A percentile compares a stretch with the other conserved stretches of the same genome.
These are phyloP conservation scores for Glomus cerebriforme DNA, from an alignment of 192 early-diverging fungal species.

Conservation along the genomic window DNA sequence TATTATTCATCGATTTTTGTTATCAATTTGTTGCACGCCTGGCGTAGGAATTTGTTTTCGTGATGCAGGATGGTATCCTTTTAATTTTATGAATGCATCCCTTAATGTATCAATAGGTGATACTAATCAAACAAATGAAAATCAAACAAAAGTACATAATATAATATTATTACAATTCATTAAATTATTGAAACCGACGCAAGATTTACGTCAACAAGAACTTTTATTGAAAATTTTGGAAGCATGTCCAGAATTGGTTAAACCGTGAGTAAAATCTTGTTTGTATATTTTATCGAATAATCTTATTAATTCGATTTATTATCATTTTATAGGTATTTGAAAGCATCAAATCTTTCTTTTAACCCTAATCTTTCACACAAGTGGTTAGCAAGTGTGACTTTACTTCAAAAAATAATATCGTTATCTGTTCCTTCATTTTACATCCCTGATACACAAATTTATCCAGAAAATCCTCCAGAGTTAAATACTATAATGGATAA, in stretches of 20 bases:
- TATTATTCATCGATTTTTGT: slow-evolving; percentile 69
- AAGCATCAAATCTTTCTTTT: slow-evolving; percentile 57
- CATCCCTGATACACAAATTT: slow-evolving; percentile 43
- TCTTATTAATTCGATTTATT: background rate
- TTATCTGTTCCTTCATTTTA: slow-evolving; percentile 65
- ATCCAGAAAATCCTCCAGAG: slow-evolving; percentile 57
- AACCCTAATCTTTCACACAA: slow-evolving; percentile 71
- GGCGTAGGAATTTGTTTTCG: slow-evolving; percentile 74
- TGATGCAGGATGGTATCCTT: slow-evolving; percentile 78
- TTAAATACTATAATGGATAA: slow-evolving; percentile 63
- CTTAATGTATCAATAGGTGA: background rate
- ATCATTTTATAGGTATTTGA: slow-evolving; percentile 60
- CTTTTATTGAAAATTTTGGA: slow-evolving; percentile 64
- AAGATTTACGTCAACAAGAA: slow-evolving; percentile 66
- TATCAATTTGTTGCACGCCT: slow-evolving; percentile 70
- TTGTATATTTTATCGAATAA: background rate
- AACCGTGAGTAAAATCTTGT: slow-evolving; percentile 53
- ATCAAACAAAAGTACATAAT: slow-evolving; percentile 54
- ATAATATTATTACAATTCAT: slow-evolving; percentile 59
- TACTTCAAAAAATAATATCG: slow-evolving; percentile 68
- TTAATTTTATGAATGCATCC: slow-evolving; percentile 34
- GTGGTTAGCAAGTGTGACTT: slow-evolving; percentile 79
- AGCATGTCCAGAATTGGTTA: slow-evolving; percentile 74
- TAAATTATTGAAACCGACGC: slow-evolving; percentile 58
- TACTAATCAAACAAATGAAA: slow-evolving; percentile 19